Evolutionary conservation across 805 yeast species (phyloP).

Genomic region (Suhomyces pyralidae): DNA sequence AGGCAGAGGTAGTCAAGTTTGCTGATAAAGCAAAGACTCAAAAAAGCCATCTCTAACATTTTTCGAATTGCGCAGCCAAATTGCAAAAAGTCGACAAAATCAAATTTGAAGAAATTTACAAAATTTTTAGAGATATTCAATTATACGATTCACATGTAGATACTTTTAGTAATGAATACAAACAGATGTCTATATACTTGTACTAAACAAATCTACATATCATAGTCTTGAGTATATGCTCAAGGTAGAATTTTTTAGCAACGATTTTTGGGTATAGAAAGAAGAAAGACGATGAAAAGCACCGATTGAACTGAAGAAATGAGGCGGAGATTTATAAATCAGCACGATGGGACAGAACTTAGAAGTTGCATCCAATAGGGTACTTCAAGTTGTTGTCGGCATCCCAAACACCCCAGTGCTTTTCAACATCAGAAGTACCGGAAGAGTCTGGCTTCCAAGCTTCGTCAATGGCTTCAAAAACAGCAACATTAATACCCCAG

Average conservation of each 20-base stretch:
- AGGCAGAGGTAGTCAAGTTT: constrained; percentile 13
- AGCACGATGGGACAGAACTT: not conserved
- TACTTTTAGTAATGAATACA: not conserved
- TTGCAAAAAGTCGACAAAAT: not conserved
- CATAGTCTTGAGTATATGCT: not conserved
- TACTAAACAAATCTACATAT: not conserved
- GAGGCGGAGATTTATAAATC: not conserved
- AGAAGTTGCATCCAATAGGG: constrained; percentile 34
- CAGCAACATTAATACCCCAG: constrained; percentile 92
- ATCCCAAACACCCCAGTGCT: constrained; percentile 92
- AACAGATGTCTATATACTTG: not conserved
- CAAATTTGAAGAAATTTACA: no score
- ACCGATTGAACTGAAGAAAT: not conserved
- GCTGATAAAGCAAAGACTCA: not conserved
- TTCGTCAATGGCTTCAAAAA: constrained; percentile 94
- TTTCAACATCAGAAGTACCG: constrained; percentile 82
- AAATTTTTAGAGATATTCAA: no score
- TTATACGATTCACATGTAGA: not conserved
- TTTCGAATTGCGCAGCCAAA: not conserved
- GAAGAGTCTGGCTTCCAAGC: constrained; percentile 93
- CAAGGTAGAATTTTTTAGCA: not conserved
- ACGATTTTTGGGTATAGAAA: not conserved
- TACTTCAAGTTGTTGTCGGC: constrained; percentile 41
- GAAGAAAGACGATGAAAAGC: not conserved
- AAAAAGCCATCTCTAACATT: not conserved